Percentiles rank a stretch among this genome's conserved stretches.
Conservation (phyloP, 345 rosid species). For the Hibiscus trionum region DNA sequence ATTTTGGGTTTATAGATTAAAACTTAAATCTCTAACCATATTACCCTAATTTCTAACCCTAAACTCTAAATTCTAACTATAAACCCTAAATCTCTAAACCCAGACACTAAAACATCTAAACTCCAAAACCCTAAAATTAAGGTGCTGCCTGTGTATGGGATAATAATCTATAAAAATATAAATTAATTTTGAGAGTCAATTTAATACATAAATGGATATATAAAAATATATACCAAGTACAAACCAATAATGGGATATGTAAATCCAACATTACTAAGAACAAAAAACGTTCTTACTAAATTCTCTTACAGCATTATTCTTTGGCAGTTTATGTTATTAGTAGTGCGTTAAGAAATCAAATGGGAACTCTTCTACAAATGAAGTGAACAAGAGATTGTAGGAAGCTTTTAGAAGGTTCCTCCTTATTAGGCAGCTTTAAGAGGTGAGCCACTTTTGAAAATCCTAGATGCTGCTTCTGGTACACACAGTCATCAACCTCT, state of each 20-base stretch:
- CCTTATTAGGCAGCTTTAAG: slow-evolving; percentile 33
- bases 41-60: no score
- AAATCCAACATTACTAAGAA: not conserved
- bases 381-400: slow-evolving; percentile 42
- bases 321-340: not conserved
- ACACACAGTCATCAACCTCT: slow-evolving; percentile 22
- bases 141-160: no score
- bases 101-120: no score
- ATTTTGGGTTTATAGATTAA: no score
- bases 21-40: no score
- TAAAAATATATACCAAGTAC: not conserved
- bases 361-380: slow-evolving; percentile 24
- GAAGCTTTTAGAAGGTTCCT: slow-evolving; percentile 31
- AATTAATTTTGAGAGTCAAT: no score
- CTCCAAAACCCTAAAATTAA: no score
- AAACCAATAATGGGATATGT: not conserved
- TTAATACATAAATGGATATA: not conserved
- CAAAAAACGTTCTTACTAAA: not conserved
- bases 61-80: no score
- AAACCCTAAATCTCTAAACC: no score
- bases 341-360: not conserved
- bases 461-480: slow-evolving; percentile 40
- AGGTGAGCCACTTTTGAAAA: slow-evolving; percentile 57
- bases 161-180: no score
- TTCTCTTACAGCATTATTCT: not conserved